These are phyloP conservation scores for Stemphylium lycopersici DNA, from an alignment of 2,329 filamentous ascomycete genomes.

Conservation along the genomic window DNA sequence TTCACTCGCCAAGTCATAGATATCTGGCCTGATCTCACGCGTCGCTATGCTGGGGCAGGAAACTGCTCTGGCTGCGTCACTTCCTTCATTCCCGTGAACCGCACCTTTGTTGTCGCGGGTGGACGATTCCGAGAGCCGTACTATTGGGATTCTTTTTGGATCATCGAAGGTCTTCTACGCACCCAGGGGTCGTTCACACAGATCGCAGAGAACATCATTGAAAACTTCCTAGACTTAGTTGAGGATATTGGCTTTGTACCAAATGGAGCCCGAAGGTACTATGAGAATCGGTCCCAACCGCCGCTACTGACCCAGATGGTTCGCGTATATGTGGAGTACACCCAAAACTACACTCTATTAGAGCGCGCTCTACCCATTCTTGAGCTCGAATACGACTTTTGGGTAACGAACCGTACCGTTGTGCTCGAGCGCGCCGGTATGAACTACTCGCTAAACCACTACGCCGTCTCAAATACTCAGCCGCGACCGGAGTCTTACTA, in stretches of 20 bases:
- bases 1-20: conserved; percentile 69
- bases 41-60: conserved; percentile 58
- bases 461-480: conserved; percentile 67
- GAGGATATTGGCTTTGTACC: conserved; percentile 70
- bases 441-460: conserved; percentile 65
- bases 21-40: conserved; percentile 72
- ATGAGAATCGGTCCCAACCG: conserved; percentile 71
- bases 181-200: conserved; percentile 68
- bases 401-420: conserved; percentile 65
- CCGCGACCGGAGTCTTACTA: conserved; percentile 71
- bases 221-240: conserved; percentile 72
- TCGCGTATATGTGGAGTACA: conserved; percentile 67
- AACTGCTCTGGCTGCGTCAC: conserved; percentile 65
- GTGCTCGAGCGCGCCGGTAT: conserved; percentile 54
- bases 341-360: conserved; percentile 66
- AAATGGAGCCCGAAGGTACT: conserved; percentile 71
- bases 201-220: conserved; percentile 70
- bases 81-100: conserved; percentile 70
- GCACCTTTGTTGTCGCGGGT: conserved; percentile 72
- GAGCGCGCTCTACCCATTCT: conserved; percentile 67
- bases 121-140: conserved; percentile 74
- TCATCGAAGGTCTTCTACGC: conserved; percentile 68
- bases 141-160: conserved; percentile 76
- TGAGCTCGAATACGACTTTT: conserved; percentile 69
- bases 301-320: conserved; percentile 72